Percentiles rank a stretch among this genome's conserved stretches.
Evolutionary conservation across 164 flowering plant species (phyloP).

Genomic region (Vitis rotundifolia): DNA sequence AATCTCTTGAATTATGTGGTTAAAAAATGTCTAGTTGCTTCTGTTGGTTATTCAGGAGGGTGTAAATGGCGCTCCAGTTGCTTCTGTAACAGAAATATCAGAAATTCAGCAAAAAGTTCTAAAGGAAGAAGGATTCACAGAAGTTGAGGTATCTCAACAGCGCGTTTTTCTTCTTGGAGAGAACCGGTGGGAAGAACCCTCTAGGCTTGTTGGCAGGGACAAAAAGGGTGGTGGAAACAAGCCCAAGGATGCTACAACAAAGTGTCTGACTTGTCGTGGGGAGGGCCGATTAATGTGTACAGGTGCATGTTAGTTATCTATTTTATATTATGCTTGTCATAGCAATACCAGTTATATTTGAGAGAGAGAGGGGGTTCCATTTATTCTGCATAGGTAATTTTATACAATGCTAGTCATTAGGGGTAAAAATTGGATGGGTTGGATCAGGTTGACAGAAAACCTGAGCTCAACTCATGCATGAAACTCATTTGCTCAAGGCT

Average conservation of each 20-base stretch:
- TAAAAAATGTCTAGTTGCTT: not conserved
- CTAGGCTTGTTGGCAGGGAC: conserved; percentile 52
- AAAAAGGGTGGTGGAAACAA: conserved; percentile 28
- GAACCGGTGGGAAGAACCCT: conserved; percentile 96
- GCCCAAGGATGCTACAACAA: conserved; percentile 24
- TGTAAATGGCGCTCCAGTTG: conserved; percentile 59
- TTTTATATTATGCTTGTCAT: not conserved
- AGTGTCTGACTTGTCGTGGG: conserved; percentile 77
- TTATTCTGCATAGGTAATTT: too few relatives aligned
- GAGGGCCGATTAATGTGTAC: conserved; percentile 83
- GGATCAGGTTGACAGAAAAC: too few relatives aligned
- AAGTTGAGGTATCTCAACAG: conserved; percentile 42
- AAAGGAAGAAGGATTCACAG: conserved; percentile 38
- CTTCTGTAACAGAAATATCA: conserved; percentile 51
- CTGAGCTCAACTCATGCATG: too few relatives aligned
- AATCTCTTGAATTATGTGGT: conserved; percentile 1
- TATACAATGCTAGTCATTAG: too few relatives aligned
- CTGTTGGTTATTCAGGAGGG: conserved; percentile 31
- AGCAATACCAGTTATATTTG: not conserved
- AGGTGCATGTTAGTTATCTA: conserved; percentile 42
- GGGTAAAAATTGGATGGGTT: too few relatives aligned
- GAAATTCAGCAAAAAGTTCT: conserved; percentile 48
- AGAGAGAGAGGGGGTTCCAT: too few relatives aligned
- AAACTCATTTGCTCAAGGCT: too few relatives aligned
- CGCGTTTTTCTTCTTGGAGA: conserved; percentile 96